phyloP scores from a whole-genome alignment of 805 yeast genomes.

The Monosporozyma yasuniensis region DNA sequence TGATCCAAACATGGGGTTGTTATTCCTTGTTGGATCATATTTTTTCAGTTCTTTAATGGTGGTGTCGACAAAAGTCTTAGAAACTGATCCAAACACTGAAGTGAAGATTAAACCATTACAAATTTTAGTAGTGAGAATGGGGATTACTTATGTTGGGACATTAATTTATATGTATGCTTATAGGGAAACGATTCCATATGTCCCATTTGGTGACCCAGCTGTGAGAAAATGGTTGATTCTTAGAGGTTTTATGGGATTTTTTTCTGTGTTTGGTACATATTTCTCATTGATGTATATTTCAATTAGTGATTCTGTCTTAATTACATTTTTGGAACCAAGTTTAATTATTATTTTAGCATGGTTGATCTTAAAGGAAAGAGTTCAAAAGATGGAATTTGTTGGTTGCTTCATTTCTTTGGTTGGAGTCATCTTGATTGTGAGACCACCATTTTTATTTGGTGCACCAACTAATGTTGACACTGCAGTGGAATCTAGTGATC shows the following conservation, averaged over 20 bases:
- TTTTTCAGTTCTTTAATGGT: conserved; percentile 72
- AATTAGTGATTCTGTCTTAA: conserved; percentile 72
- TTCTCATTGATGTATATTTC: conserved; percentile 64
- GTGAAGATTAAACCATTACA: conserved; percentile 70
- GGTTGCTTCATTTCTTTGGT: conserved; percentile 60
- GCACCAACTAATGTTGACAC: background rate
- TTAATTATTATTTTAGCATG: conserved; percentile 69
- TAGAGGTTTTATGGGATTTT: conserved; percentile 66
- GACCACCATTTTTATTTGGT: conserved; percentile 68
- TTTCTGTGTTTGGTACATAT: conserved; percentile 75
- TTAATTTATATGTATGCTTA: conserved; percentile 43
- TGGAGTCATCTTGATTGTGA: conserved; percentile 75
- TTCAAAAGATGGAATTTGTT: conserved; percentile 56
- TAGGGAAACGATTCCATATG: conserved; percentile 39
- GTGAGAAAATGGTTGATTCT: conserved; percentile 43
- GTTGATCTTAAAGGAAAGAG: conserved; percentile 53
- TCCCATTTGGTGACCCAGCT: conserved; percentile 62
- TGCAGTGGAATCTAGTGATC: conserved; percentile 28
- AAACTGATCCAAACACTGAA: conserved; percentile 38
- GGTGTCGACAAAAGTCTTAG: conserved; percentile 61
- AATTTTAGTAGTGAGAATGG: conserved; percentile 70
- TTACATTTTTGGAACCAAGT: conserved; percentile 71
- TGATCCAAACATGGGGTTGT: conserved; percentile 43
- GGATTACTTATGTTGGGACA: conserved; percentile 55
- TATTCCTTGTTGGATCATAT: conserved; percentile 52